Evolutionary conservation across 345 rosid genomes (phyloP).

Genomic region (Arabis alpina): DNA sequence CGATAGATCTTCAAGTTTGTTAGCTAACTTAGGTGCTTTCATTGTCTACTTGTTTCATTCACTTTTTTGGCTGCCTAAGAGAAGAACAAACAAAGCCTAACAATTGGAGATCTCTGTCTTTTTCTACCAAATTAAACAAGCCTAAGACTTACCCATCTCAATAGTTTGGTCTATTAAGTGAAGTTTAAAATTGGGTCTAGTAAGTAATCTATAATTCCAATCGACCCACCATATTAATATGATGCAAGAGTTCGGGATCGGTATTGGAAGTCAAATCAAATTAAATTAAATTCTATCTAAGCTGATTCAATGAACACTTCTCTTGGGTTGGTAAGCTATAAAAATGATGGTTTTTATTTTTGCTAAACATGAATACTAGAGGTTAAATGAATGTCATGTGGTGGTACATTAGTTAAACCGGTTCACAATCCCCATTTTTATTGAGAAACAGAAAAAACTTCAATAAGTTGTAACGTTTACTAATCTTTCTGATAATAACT

Average conservation of each 20-base stretch:
- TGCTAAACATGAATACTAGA: too few species aligned
- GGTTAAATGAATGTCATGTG: too few species aligned
- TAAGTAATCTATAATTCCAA: constrained; percentile 10
- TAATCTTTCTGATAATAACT: too few species aligned
- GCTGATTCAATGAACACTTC: constrained; percentile 21
- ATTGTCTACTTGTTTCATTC: neutral
- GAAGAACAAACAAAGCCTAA: neutral
- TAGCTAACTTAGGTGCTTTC: constrained; percentile 4
- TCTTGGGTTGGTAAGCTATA: constrained; percentile 9
- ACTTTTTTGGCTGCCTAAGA: constrained; percentile 21
- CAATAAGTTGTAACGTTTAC: too few species aligned
- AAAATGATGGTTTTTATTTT: constrained; percentile 14
- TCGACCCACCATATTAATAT: constrained; percentile 5
- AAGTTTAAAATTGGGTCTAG: neutral
- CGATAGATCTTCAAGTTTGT: too few species aligned
- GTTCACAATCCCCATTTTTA: too few species aligned
- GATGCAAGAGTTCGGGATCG: constrained; percentile 1
- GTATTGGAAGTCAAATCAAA: constrained; percentile 1
- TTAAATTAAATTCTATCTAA: neutral
- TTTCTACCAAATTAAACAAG: constrained; percentile 3
- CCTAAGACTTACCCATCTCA: constrained; percentile 18
- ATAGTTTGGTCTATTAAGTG: constrained; percentile 13
- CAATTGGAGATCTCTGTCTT: constrained; percentile 14
- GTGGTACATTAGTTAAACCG: too few species aligned
- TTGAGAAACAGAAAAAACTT: too few species aligned